Evolutionary conservation across 2,329 filamentous ascomycete species (phyloP).

Genomic region (Sclerotinia glacialis): DNA sequence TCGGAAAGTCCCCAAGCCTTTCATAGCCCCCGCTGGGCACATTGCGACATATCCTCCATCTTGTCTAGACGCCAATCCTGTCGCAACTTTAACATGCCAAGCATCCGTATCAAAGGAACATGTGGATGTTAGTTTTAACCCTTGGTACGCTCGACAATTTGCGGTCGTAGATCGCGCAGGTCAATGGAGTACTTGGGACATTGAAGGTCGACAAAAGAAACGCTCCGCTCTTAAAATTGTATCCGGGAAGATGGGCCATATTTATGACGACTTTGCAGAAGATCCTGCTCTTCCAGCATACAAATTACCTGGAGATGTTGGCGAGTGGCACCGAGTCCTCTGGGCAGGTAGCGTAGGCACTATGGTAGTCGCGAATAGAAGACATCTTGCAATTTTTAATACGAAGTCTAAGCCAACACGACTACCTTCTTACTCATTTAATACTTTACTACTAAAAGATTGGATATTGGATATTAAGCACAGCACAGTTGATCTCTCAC

Average conservation of each 20-base stretch:
- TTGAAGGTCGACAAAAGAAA: slow-evolving; percentile 32
- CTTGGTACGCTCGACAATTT: slow-evolving; percentile 58
- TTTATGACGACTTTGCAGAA: slow-evolving; percentile 30
- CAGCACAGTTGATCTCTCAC: slow-evolving; percentile 47
- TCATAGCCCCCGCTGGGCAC: slow-evolving; percentile 20
- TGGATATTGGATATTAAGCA: slow-evolving; percentile 58
- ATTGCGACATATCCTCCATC: slow-evolving; percentile 42
- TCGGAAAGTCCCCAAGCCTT: slow-evolving; percentile 24
- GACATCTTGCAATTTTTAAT: slow-evolving; percentile 36
- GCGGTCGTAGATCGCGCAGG: slow-evolving; percentile 64
- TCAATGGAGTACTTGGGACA: slow-evolving; percentile 66
- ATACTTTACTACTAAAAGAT: slow-evolving; percentile 30
- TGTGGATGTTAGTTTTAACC: slow-evolving; percentile 64
- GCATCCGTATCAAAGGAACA: slow-evolving; percentile 56
- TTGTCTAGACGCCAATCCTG: slow-evolving; percentile 53
- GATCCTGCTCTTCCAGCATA: slow-evolving; percentile 17
- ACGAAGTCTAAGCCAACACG: slow-evolving; percentile 29
- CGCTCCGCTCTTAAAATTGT: slow-evolving; percentile 22
- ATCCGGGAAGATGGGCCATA: slow-evolving; percentile 30
- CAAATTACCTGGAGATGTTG: slow-evolving; percentile 23
- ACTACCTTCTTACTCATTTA: slow-evolving; percentile 29
- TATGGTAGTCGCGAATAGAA: slow-evolving; percentile 47
- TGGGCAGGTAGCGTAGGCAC: slow-evolving; percentile 49
- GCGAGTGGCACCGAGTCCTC: slow-evolving; percentile 49
- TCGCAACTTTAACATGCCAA: slow-evolving; percentile 51